These are phyloP conservation scores for Boletus rubescentipes DNA, from an alignment of 768 basidiomycete species.

Conservation along the genomic window DNA sequence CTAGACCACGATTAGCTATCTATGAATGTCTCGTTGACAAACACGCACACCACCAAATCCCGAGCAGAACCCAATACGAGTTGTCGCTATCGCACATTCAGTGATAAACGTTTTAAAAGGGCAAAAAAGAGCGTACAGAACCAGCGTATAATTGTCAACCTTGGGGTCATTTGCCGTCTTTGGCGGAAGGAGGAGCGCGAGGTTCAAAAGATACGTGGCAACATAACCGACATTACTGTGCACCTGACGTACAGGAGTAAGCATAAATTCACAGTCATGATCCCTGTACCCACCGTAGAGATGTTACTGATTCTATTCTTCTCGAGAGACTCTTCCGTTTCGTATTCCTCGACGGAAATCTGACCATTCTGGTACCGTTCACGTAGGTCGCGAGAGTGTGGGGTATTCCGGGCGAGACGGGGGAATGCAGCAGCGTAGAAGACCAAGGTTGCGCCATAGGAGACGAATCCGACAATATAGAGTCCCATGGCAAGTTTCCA, in stretches of 20 bases:
- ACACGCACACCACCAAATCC: slow-evolving; percentile 83
- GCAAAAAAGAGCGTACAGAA: slow-evolving; percentile 49
- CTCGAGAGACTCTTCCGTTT: slow-evolving; percentile 73
- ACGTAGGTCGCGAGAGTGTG: slow-evolving; percentile 53
- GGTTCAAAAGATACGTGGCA: slow-evolving; percentile 58
- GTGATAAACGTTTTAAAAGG: not conserved
- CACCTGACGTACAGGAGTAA: slow-evolving; percentile 39
- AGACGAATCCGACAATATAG: slow-evolving; percentile 77
- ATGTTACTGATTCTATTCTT: slow-evolving; percentile 87
- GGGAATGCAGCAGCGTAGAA: slow-evolving; percentile 82
- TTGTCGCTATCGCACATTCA: slow-evolving; percentile 48
- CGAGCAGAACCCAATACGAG: slow-evolving; percentile 72
- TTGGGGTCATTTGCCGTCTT: slow-evolving; percentile 45
- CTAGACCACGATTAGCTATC: slow-evolving; percentile 30
- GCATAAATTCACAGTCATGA: not conserved
- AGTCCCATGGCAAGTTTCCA: slow-evolving; percentile 80
- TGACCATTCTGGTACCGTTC: slow-evolving; percentile 60
- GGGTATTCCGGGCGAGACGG: slow-evolving; percentile 75
- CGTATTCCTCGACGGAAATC: slow-evolving; percentile 61
- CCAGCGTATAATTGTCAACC: slow-evolving; percentile 73
- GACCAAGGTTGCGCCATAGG: slow-evolving; percentile 78
- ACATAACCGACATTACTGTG: slow-evolving; percentile 80
- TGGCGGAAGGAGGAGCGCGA: slow-evolving; percentile 65
- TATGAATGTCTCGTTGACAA: not conserved
- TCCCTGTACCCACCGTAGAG: slow-evolving; percentile 59